Evolutionary conservation across 2,329 filamentous ascomycete genomes (phyloP), one percentile per base, ranked within the genome.

Genomic region (Dactylellina parvicollis): DNA sequence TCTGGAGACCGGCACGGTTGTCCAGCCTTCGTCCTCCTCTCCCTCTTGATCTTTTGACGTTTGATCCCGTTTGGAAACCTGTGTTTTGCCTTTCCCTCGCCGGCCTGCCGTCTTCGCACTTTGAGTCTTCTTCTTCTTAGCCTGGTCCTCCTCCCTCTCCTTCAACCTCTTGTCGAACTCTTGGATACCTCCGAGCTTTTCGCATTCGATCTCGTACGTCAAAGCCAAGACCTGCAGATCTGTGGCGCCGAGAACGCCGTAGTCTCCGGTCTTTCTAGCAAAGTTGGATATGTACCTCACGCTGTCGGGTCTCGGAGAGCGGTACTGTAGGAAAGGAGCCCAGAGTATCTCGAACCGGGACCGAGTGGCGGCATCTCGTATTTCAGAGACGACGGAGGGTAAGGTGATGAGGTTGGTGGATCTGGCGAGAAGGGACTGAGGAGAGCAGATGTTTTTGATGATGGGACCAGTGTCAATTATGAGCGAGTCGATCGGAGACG

Each of bases 161-260:
- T 49, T 49, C 24, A 66, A 10, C 28, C 44, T 36, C 18, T 52
- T 66, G 20, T 65, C 34, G 22, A 66, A 73, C 34, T 67, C 69
- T 36, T 66, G 40, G 8, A 22, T 3, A 14, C 69, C 61, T 12
- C 89, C 1, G 79, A 96, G 96, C 69, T 89, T 85, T 83, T 98
- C 93, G 78, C 91, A 90, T 78, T 98, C 94, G n/a, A 98, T 80
- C 80, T 99, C 95, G 80, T 98, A 98, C 0, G 92, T 90, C 64
- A 99, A 83, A 7, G 94, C 95, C 78, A 98, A 83, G 40, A 99
- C 86, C 77, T 96, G 90, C 73, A 98, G 83, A 87, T 99, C 95
- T 0, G 92, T 90, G 79, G 86, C 88, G 82, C 93, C 97, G 69
- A 99, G 83, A 0, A 97, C 94, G 9, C 90, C 87, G 75, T 93